Conservation (phyloP, 495 filamentous ascomycete genomes). For the Penicillium alfredii region DNA sequence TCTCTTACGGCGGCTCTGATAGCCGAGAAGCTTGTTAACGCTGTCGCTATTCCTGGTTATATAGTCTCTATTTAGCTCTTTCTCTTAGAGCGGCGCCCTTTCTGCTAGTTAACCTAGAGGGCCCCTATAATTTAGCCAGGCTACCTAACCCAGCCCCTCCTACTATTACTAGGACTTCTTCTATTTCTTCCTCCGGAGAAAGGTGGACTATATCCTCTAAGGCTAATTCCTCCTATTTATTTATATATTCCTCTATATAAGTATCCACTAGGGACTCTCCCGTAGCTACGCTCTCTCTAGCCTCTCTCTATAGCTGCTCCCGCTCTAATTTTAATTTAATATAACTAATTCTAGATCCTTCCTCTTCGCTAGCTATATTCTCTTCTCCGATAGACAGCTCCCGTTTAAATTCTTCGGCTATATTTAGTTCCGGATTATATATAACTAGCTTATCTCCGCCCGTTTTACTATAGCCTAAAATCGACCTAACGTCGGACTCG, state of each 20-base stretch:
- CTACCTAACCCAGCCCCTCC: constrained; percentile 2
- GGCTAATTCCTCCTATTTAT: constrained; percentile 3
- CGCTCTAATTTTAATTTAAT: neutral
- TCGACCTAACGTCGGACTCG: too few species aligned
- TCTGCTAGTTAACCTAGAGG: constrained; percentile 1
- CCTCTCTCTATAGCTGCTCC: constrained; percentile 1
- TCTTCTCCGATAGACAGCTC: neutral
- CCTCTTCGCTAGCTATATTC: neutral
- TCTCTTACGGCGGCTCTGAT: constrained; percentile 1
- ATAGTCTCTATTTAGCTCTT: constrained; percentile 3
- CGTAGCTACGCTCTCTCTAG: constrained; percentile 1
- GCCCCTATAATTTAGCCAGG: neutral
- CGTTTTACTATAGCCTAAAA: too few species aligned
- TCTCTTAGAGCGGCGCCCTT: constrained; percentile 4
- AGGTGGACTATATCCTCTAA: neutral
- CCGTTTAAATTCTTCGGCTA: neutral
- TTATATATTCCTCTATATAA: constrained; percentile 3
- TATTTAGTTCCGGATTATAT: too few species aligned
- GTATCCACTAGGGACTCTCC: neutral
- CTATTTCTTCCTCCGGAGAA: constrained; percentile 2
- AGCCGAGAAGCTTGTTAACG: constrained; percentile 1
- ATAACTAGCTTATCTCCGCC: too few species aligned
- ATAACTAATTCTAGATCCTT: neutral
- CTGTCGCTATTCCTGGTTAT: constrained; percentile 4
- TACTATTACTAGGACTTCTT: constrained; percentile 1